Evolutionary conservation across 2,329 filamentous ascomycete species (phyloP), one percentile per base, ranked within the genome.

Genomic region (Coniochaeta sp.): DNA sequence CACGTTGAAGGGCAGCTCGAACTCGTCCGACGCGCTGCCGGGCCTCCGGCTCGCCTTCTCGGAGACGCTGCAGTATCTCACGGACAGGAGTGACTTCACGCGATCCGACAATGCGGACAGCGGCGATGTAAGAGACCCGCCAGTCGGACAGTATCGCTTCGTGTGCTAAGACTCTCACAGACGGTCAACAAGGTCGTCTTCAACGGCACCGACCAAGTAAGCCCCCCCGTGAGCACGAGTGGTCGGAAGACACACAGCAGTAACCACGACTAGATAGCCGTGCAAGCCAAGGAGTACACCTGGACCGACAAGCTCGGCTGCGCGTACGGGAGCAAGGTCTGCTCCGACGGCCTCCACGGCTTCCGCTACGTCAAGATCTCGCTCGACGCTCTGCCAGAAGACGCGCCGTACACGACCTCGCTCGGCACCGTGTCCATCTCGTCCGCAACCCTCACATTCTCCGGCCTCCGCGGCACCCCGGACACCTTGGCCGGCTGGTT

Each of bases 331-430:
- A 70, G 61, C 6, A 67, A 79, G 60, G 79, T 83, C 14, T 82
- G 80, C 64, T 70, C 77, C 0, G 80, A 83, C 60, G 81, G 80
- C 2, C 68, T 83, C 5, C 81, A 83, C 58, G 80, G 79, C 5
- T 83, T 82, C 64, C 75, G 80, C 40, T 83, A 82, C 61, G 64
- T 83, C 42, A 79, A 75, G 58, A 76, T 82, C 30, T 74, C 73
- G 52, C 70, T 83, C 3, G 76, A 78, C 61, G 76, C 78, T 0
- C 65, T 81, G 1, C 28, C 70, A 1, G 62, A 65, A 0, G 80
- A 83, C 66, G 66, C 74, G 0, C 79, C 80, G 2, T 72, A 78
- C 64, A 78, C 80, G 0, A 69, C 73, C 0, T 61, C 74, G 0
- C 70, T 71, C 1, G 80, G 80, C 5, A 65, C 70, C 3, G 74